A percentile compares a stretch with the other conserved stretches of the same genome.
Conservation (phyloP, 129 eudicot species). For the Daucus carota region DNA sequence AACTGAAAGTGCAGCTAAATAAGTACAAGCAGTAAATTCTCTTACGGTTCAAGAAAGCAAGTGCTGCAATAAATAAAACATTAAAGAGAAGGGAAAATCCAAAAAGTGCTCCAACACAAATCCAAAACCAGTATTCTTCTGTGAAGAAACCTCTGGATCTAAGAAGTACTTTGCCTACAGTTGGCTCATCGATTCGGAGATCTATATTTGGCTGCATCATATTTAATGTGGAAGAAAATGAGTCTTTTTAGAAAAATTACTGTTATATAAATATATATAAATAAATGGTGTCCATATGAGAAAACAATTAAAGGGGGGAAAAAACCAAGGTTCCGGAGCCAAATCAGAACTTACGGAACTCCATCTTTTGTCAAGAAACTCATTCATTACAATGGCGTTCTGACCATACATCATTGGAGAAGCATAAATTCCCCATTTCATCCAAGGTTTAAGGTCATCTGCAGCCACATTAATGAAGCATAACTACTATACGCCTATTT, state of each 20-base stretch:
- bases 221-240: not conserved
- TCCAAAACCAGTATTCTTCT: conserved; percentile 60
- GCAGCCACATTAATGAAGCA: not conserved
- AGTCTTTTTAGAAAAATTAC: not conserved
- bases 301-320: not conserved
- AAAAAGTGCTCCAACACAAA: conserved; percentile 52
- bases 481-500: no score
- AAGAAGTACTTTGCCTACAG: conserved; percentile 68
- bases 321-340: not conserved
- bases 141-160: conserved; percentile 54
- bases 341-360: conserved; percentile 30
- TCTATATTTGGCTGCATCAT: conserved; percentile 54
- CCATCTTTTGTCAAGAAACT: conserved; percentile 50
- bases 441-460: conserved; percentile 42
- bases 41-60: conserved; percentile 76
- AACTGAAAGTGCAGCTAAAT: not conserved
- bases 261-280: not conserved
- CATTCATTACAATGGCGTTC: conserved; percentile 43
- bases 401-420: conserved; percentile 63
- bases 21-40: not conserved
- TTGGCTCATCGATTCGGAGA: conserved; percentile 38
- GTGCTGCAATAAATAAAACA: conserved; percentile 47
- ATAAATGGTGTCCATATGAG: not conserved
- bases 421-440: conserved; percentile 42
- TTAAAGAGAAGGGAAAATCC: conserved; percentile 67